Base-by-base conservation (phyloP, 2,329 filamentous ascomycete genomes). In the Aspergillus pseudonomiae region DNA sequence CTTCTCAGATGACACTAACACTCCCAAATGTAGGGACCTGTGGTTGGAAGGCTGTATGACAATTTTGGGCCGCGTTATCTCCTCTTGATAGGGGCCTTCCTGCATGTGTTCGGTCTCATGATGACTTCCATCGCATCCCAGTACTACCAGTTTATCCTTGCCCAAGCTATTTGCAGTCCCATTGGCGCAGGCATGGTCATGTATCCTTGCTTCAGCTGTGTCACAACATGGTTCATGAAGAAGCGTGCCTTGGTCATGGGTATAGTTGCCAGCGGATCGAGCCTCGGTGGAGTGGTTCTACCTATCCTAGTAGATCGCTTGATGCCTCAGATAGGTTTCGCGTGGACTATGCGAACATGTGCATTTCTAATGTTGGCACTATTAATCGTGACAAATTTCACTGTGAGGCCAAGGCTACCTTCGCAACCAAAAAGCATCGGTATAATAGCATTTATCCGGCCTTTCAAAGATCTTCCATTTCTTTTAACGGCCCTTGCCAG, bases 11-110 rank as follows among this genome's bases (percentile, higher is more conserved):
- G 39, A 43, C 39, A 21, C 12, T 43, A 21, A 43, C 7, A 43
- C 19, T 10, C 7, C n/a, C 0, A 21, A 21, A 1, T n/a, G 39
- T 19, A 43, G 69, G 87, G 88, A 0, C 85, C 86, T 0, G 69
- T 90, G 5, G 82, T 86, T 12, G 89, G 89, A 2, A 85, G 85
- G 61, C 48, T 88, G 0, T 89, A 28, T 24, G 89, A 91, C 70
- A 85, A 81, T 62, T 85, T 87, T 65, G 89, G 89, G 0, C 87
- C 88, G 0, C 81, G 82, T 28, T 82, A 78, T 59, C 60, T 91
- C 0, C 73, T 86, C 4, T 46, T 84, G 0, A 70, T 78, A 45
- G 85, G 85, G n/a, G 81, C 80, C 4, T 79, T 86, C 63, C 71
- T 87, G 61, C 84, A 86, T 63, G 81, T 86, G 55, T 84, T 86